Base-by-base conservation (phyloP, 257 asterid species). In the Orobanche coerulescens region DNA sequence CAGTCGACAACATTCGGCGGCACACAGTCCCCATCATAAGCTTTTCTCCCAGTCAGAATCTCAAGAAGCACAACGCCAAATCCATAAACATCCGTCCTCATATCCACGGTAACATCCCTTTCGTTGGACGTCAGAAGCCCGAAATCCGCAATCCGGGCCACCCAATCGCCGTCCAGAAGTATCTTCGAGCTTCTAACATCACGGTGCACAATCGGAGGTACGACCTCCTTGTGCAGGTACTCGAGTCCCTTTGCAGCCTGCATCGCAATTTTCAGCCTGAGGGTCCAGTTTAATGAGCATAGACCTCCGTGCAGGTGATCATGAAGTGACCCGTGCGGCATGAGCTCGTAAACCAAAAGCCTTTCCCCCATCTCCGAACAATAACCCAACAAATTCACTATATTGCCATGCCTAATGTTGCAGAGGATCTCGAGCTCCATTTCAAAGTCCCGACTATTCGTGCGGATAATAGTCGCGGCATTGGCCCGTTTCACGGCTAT, bases 341-440 rank as follows among this genome's bases (percentile, higher is more conserved):
- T 88, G 70, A 73, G 81, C 73, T 92, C 98, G 19, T 86, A 92
- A 43, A 92, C 95, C 25, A 92, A 73, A 22, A 92, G 85, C 39
- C 95, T 79, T 66, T 92, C 98, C 53, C 98, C 98, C 98, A 88
- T 92, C 72, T 92, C 98, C 0, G 95, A 71, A 51, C 98, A 88
- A 58, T 88, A 92, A 8, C 98, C 98, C 65, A 92, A 68, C 62
- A 92, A 66, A 77, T 92, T 92, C 22, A 92, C 98, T 1, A 92
- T 86, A 65, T 86, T 86, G 6, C 65, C 40, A 9, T 92, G 96
- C n/a, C 95, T 58, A 10, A 86, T 70, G 54, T 73, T 81, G 80
- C 98, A 88, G 2, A 92, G 95, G 72, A 84, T 77, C 67, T 88
- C 98, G 42, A 92, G 76, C 85, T 86, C 94, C 64, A 67, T 69